Base-by-base conservation (phyloP, 2,329 filamentous ascomycete species). In the Teratosphaeria zuluensis region DNA sequence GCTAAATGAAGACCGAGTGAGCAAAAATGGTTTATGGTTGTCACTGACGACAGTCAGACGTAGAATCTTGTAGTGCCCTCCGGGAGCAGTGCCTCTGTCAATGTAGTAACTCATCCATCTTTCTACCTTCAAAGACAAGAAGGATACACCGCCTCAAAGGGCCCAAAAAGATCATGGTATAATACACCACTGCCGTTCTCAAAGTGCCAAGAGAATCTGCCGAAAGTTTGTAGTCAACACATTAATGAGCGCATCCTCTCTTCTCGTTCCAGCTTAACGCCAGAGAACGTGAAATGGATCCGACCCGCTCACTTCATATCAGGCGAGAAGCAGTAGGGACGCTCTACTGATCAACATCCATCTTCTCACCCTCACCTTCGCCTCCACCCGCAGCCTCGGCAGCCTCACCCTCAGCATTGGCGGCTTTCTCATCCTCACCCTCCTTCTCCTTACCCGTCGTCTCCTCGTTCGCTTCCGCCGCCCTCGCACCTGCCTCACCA, bases 281-380 rank as follows among this genome's bases (percentile, higher is more conserved):
- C 24, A 28, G 12, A 42, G 35, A 16, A n/a, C 11, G 35, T 42
- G 11, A 14, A 16, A 16, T 1, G 0, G 35, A 28, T 28, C 24
- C 24, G 24, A 28, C 35, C 35, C n/a, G 14, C 12, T 5, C 35
- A 5, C 12, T 42, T 14, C 35, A 42, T 12, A 12, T 14, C 35
- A 16, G 11, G n/a, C n/a, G 35, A 5, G 12, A 42, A 14, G 35
- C 35, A 42, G n/a, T 4, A 9, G 28, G 32, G 38, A 16, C 53
- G 12, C 51, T 46, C 51, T 46, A 59, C n/a, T 35, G 46, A 60
- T 66, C 64, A 55, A 66, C 60, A 31, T 68, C 66, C 64, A 66
- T 67, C 55, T 58, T 33, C 11, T 60, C 54, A 14, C 35, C 54
- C 19, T 56, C 54, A 16, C 55, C 55, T 6, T 57, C 55, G 8